Evolutionary conservation across 768 basidiomycete genomes (phyloP).

Genomic region (Cyathus striatus): DNA sequence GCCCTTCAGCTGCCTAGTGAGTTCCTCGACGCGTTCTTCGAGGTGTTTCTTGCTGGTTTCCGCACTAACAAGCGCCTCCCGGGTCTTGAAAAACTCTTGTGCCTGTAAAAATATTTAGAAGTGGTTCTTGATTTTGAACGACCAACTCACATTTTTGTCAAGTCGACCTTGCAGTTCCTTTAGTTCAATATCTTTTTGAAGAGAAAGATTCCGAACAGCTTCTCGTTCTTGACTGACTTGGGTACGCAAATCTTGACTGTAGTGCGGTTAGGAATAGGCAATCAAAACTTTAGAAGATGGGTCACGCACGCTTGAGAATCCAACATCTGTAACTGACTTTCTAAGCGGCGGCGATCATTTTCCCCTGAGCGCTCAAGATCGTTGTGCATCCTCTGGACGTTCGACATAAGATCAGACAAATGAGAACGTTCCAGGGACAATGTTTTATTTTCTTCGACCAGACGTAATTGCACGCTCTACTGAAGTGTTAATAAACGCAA

Average conservation of each 20-base stretch:
- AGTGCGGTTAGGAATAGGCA: background rate
- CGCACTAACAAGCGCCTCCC: constrained; percentile 65
- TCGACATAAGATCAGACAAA: constrained; percentile 81
- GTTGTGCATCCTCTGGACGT: constrained; percentile 86
- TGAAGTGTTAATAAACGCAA: background rate
- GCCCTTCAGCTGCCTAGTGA: constrained; percentile 61
- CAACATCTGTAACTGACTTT: constrained; percentile 72
- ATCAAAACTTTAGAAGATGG: background rate
- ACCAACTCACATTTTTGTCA: constrained; percentile 58
- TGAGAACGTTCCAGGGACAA: constrained; percentile 79
- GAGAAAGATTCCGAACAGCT: constrained; percentile 57
- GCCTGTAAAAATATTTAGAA: constrained; percentile 29
- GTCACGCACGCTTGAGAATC: constrained; percentile 69
- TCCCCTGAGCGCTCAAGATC: constrained; percentile 81
- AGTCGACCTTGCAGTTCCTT: constrained; percentile 71
- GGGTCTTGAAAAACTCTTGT: constrained; percentile 59
- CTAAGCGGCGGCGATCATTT: constrained; percentile 78
- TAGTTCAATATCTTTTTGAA: constrained; percentile 78
- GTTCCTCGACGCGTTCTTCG: constrained; percentile 63
- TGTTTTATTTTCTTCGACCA: constrained; percentile 81
- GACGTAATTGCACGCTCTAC: constrained; percentile 72
- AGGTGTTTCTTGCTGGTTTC: constrained; percentile 79
- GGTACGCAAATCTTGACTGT: constrained; percentile 66
- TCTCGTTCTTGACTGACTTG: constrained; percentile 77
- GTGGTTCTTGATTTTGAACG: background rate